Evolutionary conservation across 1,284 basidiomycete species (phyloP).

Genomic region (Sanguinoderma infundibulare): DNA sequence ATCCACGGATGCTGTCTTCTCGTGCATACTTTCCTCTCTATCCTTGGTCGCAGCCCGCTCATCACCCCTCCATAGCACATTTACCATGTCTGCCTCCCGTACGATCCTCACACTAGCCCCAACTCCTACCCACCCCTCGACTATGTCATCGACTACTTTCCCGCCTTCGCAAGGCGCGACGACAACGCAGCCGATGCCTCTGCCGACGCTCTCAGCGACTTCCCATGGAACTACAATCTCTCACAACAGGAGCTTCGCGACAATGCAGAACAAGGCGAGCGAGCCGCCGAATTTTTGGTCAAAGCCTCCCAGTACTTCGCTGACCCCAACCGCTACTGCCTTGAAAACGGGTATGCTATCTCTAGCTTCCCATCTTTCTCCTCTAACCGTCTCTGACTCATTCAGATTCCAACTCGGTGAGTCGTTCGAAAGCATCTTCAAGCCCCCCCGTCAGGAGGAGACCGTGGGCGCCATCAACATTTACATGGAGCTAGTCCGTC

Average conservation of each 20-base stretch:
- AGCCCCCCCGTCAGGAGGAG: background rate
- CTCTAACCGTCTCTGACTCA: background rate
- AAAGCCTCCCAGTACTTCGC: slow-evolving; percentile 15
- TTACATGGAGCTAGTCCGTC: background rate
- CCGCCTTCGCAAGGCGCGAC: slow-evolving; percentile 16
- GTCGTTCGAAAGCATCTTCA: slow-evolving; percentile 12
- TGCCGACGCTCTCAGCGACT: background rate
- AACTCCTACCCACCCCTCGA: slow-evolving; percentile 5
- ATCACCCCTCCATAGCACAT: background rate
- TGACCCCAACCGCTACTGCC: slow-evolving; percentile 15
- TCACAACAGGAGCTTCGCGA: slow-evolving; percentile 10
- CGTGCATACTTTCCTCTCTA: background rate
- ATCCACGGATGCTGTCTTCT: slow-evolving; percentile 17
- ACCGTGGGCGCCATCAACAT: background rate
- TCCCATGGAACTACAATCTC: slow-evolving; percentile 20
- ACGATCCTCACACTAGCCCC: slow-evolving; percentile 1
- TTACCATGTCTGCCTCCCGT: background rate
- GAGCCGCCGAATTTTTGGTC: slow-evolving; percentile 19
- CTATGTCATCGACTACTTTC: slow-evolving; percentile 24
- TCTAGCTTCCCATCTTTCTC: background rate
- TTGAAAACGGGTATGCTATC: slow-evolving; percentile 12
- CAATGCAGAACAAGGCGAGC: slow-evolving; percentile 8
- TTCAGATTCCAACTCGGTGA: background rate
- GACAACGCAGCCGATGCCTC: slow-evolving; percentile 3
- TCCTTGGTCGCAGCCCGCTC: background rate